Evolutionary conservation across 1,284 basidiomycete species (phyloP), one percentile per base, ranked within the genome.

Genomic region (Hymenochaete sp.): DNA sequence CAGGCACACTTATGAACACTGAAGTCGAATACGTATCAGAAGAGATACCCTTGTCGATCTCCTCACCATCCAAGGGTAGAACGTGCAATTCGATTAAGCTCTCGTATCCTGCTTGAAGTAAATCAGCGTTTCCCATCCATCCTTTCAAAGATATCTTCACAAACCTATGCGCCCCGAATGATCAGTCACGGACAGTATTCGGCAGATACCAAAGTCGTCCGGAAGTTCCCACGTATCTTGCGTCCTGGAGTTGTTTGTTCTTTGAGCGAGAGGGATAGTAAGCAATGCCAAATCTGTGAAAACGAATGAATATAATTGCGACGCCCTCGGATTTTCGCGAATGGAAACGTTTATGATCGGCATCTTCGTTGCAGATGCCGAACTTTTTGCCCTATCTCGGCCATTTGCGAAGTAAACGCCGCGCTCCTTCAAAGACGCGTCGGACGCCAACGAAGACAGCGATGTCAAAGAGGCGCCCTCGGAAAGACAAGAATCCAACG

Each of bases 251-350:
- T 33, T 32, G 19, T 28, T 29, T 19, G 37, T 19, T 10, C 50
- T 18, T 4, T 42, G 33, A 5, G 16, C 19, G 7, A 38, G 14
- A 11, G 55, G 59, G 4, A 56, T 53, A 3, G 67, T 67, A 10
- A 78, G 54, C 4, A 77, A 51, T 24, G 77, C 57, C 27, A 77
- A 42, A 55, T 78, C 75, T 13, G 68, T 69, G 56, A 79, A 77
- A 16, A 77, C 63, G 52, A 77, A 68, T 24, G 67, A 63, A 55
- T 72, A 66, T 1, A 68, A 43, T 1, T 51, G 14, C 2, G 44
- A 43, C 38, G 50, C 45, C 22, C 40, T 52, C 9, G 53, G 45
- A 16, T 49, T 59, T 53, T 44, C 54, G 18, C 42, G 39, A n/a
- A n/a, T n/a, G 13, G 42, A 38, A 28, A 19, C 22, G 11, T 21